phyloP scores from a whole-genome alignment of 2,329 filamentous ascomycete species.

The Ophiostoma sp. region DNA sequence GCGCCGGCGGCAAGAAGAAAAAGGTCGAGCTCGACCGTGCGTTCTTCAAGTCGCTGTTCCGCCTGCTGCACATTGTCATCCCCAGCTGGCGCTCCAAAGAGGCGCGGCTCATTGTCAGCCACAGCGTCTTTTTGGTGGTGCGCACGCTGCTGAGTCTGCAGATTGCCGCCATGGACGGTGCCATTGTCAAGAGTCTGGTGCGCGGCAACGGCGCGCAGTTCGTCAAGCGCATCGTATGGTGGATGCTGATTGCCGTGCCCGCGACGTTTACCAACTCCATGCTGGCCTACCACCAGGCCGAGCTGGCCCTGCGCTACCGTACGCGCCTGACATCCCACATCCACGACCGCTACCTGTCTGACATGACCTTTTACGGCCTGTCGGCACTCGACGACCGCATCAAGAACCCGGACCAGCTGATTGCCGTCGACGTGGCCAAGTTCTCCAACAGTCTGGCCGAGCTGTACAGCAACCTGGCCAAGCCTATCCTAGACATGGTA shows the following conservation, averaged over 20 bases:
- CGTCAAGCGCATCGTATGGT: constrained; percentile 82
- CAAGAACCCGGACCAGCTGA: constrained; percentile 96
- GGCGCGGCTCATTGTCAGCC: constrained; percentile 75
- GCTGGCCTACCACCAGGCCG: constrained; percentile 96
- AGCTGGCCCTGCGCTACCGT: constrained; percentile 86
- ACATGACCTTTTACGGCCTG: constrained; percentile 96
- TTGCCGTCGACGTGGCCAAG: constrained; percentile 91
- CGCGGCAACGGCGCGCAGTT: constrained; percentile 90
- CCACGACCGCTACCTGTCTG: constrained; percentile 92
- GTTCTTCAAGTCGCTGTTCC: constrained; percentile 66
- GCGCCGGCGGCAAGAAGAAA: constrained; percentile 47
- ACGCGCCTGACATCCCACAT: constrained; percentile 90
- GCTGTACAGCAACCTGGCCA: constrained; percentile 92
- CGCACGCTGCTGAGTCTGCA: constrained; percentile 90
- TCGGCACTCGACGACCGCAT: constrained; percentile 94
- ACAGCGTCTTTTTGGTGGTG: constrained; percentile 87
- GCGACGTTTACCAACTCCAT: constrained; percentile 99
- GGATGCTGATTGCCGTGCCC: constrained; percentile 95
- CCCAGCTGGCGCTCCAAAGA: constrained; percentile 89
- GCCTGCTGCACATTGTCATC: constrained; percentile 78
- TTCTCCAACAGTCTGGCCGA: constrained; percentile 95
- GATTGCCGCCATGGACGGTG: constrained; percentile 92
- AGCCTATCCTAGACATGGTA: constrained; percentile 82
- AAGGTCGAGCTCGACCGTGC: constrained; percentile 92
- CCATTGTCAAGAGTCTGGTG: constrained; percentile 85